Conservation (phyloP, 2,329 filamentous ascomycete species). For the Proliferodiscus dingleyae region DNA sequence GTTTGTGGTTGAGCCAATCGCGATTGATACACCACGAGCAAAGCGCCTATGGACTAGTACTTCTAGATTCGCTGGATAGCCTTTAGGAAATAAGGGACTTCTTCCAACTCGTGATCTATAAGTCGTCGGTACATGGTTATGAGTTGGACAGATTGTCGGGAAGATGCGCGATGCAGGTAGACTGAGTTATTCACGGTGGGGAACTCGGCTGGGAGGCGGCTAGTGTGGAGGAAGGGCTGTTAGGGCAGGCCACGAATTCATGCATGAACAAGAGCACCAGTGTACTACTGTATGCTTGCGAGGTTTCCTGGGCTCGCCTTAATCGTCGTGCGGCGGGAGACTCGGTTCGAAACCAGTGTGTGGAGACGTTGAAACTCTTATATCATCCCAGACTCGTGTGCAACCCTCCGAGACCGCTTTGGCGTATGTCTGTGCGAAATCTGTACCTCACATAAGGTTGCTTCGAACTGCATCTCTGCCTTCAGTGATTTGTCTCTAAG, state of each 20-base stretch:
- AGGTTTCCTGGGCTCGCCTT: constrained; percentile 15
- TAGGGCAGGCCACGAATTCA: constrained; percentile 31
- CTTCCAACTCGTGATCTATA: constrained; percentile 31
- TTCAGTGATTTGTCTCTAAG: constrained; percentile 15
- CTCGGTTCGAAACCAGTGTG: constrained; percentile 29
- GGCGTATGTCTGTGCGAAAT: constrained; percentile 30
- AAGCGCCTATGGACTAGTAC: constrained; percentile 29
- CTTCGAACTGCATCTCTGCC: constrained; percentile 11
- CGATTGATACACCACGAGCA: constrained; percentile 34
- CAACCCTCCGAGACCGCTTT: constrained; percentile 28
- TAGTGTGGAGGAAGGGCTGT: constrained; percentile 25
- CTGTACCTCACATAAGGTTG: constrained; percentile 17
- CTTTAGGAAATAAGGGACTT: constrained; percentile 25
- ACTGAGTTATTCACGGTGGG: constrained; percentile 26
- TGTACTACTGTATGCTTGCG: constrained; percentile 20
- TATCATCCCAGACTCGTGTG: constrained; percentile 29
- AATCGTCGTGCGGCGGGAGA: constrained; percentile 17
- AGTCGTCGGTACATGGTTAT: constrained; percentile 27
- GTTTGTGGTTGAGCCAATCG: constrained; percentile 35
- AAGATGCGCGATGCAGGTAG: constrained; percentile 32
- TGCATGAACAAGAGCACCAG: constrained; percentile 32
- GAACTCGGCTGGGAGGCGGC: constrained; percentile 22
- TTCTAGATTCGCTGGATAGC: constrained; percentile 25
- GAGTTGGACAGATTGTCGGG: constrained; percentile 29
- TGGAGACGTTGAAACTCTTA: constrained; percentile 30